phyloP scores from a whole-genome alignment of 2,329 filamentous ascomycete species.

The Myriosclerotinia duriaeana region DNA sequence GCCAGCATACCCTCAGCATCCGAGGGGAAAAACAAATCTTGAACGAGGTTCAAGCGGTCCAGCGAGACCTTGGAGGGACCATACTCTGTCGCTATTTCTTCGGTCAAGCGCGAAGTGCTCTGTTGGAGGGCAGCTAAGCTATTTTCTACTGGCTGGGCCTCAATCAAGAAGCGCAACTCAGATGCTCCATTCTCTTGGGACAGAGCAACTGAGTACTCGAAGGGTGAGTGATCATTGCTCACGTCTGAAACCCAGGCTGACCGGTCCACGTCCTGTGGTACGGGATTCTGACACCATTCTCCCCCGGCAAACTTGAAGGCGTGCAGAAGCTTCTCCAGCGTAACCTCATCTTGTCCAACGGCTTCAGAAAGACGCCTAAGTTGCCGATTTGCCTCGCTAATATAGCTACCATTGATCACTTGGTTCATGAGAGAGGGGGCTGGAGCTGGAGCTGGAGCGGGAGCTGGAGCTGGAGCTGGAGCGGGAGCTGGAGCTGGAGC shows the following conservation, averaged over 20 bases:
- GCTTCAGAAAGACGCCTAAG: not conserved
- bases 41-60: conserved; percentile 1
- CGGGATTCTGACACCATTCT: not conserved
- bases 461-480: conserved; percentile 26
- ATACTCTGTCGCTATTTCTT: not conserved
- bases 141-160: not conserved
- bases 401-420: conserved; percentile 1
- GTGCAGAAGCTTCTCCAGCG: not conserved
- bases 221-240: not conserved
- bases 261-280: not conserved
- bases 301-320: not conserved
- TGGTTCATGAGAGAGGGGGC: not conserved
- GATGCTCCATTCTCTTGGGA: not conserved
- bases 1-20: conserved; percentile 1
- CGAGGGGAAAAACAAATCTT: not conserved
- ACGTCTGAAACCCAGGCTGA: not conserved
- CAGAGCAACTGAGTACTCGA: conserved; percentile 1
- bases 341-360: not conserved
- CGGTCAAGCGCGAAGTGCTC: conserved; percentile 1
- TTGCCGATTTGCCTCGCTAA: not conserved
- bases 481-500: conserved; percentile 31
- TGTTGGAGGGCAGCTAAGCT: not conserved
- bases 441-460: conserved; percentile 31
- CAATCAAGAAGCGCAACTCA: conserved; percentile 1
- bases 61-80: not conserved